Base-by-base conservation (phyloP, 371 early-diverging fungal genomes). In the Astathelohania contejeani region DNA sequence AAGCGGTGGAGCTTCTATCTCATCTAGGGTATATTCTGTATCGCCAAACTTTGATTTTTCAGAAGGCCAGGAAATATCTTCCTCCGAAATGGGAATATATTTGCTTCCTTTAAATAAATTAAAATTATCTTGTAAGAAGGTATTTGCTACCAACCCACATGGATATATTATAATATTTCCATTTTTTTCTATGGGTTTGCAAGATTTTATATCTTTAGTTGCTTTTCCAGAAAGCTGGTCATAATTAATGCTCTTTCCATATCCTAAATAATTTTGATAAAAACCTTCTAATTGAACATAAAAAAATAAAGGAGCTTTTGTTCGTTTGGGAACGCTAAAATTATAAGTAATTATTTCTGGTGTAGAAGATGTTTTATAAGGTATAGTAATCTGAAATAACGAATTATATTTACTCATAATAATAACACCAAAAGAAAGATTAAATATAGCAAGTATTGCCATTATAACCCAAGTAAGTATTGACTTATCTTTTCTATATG, bases 201-300 rank as follows among this genome's bases (percentile, higher is more conserved):
- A 51, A 10, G 18, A 18, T 6, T 22, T 35, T 2, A 57, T 26
- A 20, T 59, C 53, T 9, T 52, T 44, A 16, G 58, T 44, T 43
- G 26, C 59, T 39, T 72, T 44, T 23, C 72, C 72, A 37, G 56
- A 40, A 2, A 72, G 47, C 51, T 72, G 72, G 10, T 54, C 44
- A 56, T 46, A 56, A 52, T 56, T 69, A 20, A 72, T 66, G 47
- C 66, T 67, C 53, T 64, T 63, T 16, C 53, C 27, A 32, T 69
- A 69, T 44, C 24, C 40, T 9, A 66, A 28, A 35, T 66, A 32
- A 7, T 54, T 59, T 49, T 72, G 72, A 39, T 62, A 62, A 45
- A 63, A 66, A 19, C 61, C 53, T 14, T 60, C 46, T 23, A 72
- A 16, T 38, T 63, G 32, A 28, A 72, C 45, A 39, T 69, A 72